Conservation (phyloP, 1,284 basidiomycete species). For the Kwoniella shivajii region DNA sequence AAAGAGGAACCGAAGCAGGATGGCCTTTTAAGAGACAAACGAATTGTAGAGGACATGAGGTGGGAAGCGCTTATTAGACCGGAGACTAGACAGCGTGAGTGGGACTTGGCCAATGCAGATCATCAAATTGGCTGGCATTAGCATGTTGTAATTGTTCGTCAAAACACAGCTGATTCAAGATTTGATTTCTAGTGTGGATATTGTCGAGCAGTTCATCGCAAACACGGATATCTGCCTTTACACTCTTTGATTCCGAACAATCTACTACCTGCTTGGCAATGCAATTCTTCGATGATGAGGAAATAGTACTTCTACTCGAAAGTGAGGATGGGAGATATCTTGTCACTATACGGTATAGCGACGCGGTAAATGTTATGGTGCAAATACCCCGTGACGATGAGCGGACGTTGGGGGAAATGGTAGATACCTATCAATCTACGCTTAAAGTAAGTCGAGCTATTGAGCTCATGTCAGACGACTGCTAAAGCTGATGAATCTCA, state of each 20-base stretch:
- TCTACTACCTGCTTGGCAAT: slow-evolving; percentile 20
- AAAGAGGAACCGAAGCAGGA: background rate
- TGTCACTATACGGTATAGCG: slow-evolving; percentile 23
- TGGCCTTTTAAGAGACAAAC: background rate
- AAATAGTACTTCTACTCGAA: slow-evolving; percentile 37
- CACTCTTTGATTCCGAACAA: background rate
- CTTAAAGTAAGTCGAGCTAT: slow-evolving; percentile 9
- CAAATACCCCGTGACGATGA: background rate
- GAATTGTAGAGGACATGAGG: background rate
- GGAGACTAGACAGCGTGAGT: too few relatives aligned
- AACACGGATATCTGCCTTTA: background rate
- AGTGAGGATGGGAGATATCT: slow-evolving; percentile 20
- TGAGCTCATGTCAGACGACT: background rate
- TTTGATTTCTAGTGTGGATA: slow-evolving; percentile 12
- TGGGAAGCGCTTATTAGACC: slow-evolving; percentile 11
- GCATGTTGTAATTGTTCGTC: too few relatives aligned
- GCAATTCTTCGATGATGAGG: slow-evolving; percentile 47
- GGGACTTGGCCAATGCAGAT: too few relatives aligned
- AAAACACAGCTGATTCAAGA: background rate
- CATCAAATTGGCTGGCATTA: too few relatives aligned
- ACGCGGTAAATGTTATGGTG: slow-evolving; percentile 10
- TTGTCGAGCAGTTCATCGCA: background rate
- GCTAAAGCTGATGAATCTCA: background rate
- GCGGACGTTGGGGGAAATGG: background rate
- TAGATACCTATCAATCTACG: slow-evolving; percentile 2